These are phyloP conservation scores for Fusarium musae DNA, from an alignment of 2,329 filamentous ascomycete genomes.

Conservation along the genomic window DNA sequence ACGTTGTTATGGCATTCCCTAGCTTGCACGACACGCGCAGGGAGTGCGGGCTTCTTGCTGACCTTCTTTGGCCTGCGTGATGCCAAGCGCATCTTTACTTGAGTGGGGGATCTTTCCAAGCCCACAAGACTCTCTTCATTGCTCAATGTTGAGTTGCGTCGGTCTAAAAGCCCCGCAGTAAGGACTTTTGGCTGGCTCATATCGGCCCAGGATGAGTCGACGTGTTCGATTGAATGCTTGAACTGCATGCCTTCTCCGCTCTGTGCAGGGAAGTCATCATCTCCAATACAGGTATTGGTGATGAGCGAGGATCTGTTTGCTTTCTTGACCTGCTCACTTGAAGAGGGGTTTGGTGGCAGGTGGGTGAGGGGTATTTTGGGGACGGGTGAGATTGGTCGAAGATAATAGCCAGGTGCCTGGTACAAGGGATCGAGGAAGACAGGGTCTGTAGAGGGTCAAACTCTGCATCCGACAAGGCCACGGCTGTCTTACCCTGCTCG, in stretches of 20 bases:
- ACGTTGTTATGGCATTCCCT: neutral
- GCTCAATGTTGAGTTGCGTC: neutral
- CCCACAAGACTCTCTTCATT: neutral
- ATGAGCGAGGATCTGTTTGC: neutral
- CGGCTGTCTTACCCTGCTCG: neutral
- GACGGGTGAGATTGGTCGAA: neutral
- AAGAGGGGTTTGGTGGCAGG: no score
- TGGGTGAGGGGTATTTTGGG: neutral
- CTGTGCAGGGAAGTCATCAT: no score
- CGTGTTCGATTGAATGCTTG: neutral
- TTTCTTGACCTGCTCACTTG: neutral
- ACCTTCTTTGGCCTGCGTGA: neutral
- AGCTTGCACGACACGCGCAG: neutral
- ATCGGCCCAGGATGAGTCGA: neutral
- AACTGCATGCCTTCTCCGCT: neutral
- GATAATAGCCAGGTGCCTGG: no score
- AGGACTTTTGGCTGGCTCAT: neutral
- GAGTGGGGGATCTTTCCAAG: neutral
- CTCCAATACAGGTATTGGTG: neutral
- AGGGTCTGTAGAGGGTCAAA: neutral
- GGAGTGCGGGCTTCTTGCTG: neutral
- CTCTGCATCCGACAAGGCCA: neutral
- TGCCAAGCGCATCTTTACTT: neutral
- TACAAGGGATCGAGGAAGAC: neutral
- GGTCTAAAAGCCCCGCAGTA: neutral